Evolutionary conservation across 495 filamentous ascomycete genomes (phyloP), one percentile per base, ranked within the genome.

Genomic region (Baudoinia panamericana): DNA sequence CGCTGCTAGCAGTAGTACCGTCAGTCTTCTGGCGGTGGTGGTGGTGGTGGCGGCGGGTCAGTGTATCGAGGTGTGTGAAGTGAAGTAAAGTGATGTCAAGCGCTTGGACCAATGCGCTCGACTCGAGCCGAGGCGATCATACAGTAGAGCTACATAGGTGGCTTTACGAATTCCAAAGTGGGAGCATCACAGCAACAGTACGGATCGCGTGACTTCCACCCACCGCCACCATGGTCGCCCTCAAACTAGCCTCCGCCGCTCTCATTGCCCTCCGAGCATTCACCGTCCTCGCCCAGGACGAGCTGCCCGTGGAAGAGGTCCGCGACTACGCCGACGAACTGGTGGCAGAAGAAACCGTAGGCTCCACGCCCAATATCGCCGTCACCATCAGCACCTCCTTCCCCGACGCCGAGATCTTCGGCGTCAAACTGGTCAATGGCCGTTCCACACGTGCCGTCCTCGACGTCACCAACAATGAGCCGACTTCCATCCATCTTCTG

Each of bases 371-470:
- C 42, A 68, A 72, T 45, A 68, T 94, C 40, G 77, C 81, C 48
- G 76, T 93, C 56, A 71, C 76, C 15, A 70, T 90, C 50, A 66
- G 71, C 43, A 76, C 85, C 32, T 73, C 73, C 40, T 97, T 95
- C 72, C 84, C 85, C 30, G 70, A 82, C 23, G 75, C 82, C 56
- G 84, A 90, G 65, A 79, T 93, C 65, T 93, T 93, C 51, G 90
- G 90, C 48, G 74, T 96, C 48, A 94, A 93, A 71, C 75, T 95
- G 39, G 73, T 96, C 65, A 97, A 97, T 57, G 84, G 85, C 55
- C 75, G 78, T 45, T 72, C 84, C n/a, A 94, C 85, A 36, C 71
- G 76, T 58, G 79, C 87, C 5, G 65, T 92, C 23, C 66, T 97
- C 54, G 72, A 79, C 46, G 68, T 95, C 57, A 70, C 69, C 60